phyloP scores from a whole-genome alignment of 257 asterid genomes.

The Gardenia jasminoides region DNA sequence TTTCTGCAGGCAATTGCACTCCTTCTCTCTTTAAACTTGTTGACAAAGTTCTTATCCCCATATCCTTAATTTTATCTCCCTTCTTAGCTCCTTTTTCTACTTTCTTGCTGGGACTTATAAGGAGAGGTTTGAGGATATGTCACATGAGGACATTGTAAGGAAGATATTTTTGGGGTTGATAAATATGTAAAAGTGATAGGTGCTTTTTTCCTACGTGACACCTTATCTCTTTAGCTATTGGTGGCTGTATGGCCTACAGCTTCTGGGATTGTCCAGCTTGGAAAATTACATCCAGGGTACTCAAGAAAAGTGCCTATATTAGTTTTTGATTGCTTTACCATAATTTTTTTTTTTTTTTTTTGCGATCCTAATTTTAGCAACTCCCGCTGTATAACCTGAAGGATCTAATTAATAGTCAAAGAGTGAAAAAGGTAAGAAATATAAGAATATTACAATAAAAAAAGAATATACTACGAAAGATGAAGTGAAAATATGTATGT shows the following conservation, averaged over 20 bases:
- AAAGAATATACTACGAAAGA: neutral
- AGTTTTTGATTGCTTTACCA: neutral
- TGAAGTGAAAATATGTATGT: neutral
- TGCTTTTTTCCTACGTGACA: slow-evolving; percentile 12
- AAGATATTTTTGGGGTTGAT: slow-evolving; percentile 4
- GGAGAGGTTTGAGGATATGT: neutral
- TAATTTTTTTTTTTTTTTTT: neutral
- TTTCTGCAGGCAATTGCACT: neutral
- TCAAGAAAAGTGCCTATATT: neutral
- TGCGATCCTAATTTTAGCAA: no score
- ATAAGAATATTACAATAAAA: no score
- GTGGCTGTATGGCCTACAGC: slow-evolving; percentile 6
- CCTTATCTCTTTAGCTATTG: slow-evolving; percentile 14
- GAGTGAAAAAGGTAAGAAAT: no score
- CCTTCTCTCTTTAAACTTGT: slow-evolving; percentile 8
- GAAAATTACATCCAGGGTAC: neutral
- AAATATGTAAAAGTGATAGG: neutral
- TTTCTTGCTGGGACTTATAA: neutral
- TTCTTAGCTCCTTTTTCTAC: neutral
- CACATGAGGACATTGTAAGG: neutral
- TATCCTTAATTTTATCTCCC: neutral
- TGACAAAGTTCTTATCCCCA: neutral
- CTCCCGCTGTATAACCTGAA: neutral
- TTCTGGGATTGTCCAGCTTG: neutral
- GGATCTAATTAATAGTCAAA: neutral